Conservation (phyloP, 2,329 filamentous ascomycete species). For the Ophiostoma ulmi region DNA sequence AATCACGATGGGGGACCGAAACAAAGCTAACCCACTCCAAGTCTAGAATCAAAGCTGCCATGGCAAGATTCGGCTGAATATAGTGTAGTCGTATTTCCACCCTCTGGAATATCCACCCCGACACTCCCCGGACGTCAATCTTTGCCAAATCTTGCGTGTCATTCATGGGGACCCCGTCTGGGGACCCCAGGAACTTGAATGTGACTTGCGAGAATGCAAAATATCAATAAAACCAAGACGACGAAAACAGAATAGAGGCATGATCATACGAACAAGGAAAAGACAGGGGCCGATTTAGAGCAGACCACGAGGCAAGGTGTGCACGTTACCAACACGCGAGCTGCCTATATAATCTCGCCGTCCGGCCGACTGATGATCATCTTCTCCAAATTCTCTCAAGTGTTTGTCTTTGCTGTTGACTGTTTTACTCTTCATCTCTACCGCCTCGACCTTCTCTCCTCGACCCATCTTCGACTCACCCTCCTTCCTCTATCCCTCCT, state of each 20-base stretch:
- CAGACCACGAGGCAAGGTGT: neutral
- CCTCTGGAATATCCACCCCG: neutral
- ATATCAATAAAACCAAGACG: neutral
- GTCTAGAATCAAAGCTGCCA: neutral
- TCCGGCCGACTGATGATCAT: neutral
- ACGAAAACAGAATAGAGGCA: neutral
- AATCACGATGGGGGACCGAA: neutral
- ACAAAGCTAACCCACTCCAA: neutral
- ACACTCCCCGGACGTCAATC: slow-evolving; percentile 8
- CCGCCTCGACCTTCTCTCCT: neutral
- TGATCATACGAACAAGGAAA: neutral
- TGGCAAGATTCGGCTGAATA: neutral
- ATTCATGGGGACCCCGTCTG: slow-evolving; percentile 6
- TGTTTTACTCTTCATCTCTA: neutral
- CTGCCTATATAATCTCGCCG: slow-evolving; percentile 2
- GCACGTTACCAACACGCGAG: neutral
- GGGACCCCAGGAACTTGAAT: slow-evolving; percentile 3
- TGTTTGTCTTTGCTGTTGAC: neutral
- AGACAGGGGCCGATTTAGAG: neutral
- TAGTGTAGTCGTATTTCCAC: neutral
- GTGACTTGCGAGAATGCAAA: neutral
- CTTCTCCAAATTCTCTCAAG: neutral
- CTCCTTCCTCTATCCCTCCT: neutral
- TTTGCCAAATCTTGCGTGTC: neutral
- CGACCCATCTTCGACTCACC: neutral